Evolutionary conservation across 2,329 filamentous ascomycete genomes (phyloP).

Genomic region (Ceratocystis harringtonii): DNA sequence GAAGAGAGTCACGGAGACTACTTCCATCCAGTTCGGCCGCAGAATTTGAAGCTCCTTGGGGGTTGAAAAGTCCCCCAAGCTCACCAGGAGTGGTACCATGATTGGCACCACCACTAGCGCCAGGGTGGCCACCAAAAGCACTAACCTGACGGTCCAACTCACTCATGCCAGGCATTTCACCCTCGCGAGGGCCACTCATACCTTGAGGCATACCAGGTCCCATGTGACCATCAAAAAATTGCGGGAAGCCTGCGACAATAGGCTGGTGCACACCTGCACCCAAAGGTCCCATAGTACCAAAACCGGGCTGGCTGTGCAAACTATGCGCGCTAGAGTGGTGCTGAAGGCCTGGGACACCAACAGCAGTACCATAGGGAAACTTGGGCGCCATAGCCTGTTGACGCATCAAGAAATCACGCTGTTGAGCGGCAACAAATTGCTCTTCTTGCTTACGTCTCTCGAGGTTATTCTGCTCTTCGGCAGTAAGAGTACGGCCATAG

Average conservation of each 20-base stretch:
- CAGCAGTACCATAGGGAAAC: conserved; percentile 33
- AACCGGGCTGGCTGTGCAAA: conserved; percentile 91
- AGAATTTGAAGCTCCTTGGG: not conserved
- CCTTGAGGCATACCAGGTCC: conserved; percentile 7
- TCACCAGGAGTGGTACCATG: conserved; percentile 21
- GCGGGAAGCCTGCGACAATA: conserved; percentile 9
- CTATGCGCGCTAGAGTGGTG: conserved; percentile 93
- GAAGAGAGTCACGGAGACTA: conserved; percentile 25
- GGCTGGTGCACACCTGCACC: conserved; percentile 30
- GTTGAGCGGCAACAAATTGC: conserved; percentile 88
- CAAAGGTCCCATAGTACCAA: conserved; percentile 84
- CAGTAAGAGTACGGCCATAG: conserved; percentile 90
- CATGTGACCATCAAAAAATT: conserved; percentile 7
- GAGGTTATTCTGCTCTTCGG: conserved; percentile 93
- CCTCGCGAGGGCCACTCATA: conserved; percentile 31
- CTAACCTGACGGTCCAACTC: conserved; percentile 39
- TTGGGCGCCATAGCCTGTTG: conserved; percentile 51
- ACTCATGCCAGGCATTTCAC: conserved; percentile 56
- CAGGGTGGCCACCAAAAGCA: conserved; percentile 20
- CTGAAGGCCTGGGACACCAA: conserved; percentile 39
- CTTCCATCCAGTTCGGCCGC: not conserved
- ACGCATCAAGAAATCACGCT: conserved; percentile 81
- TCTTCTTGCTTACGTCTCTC: conserved; percentile 96
- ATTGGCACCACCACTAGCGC: not conserved
- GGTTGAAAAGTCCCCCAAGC: conserved; percentile 1